These are phyloP conservation scores for Alternaria arbusti DNA, from an alignment of 2,329 filamentous ascomycete genomes.

Conservation along the genomic window DNA sequence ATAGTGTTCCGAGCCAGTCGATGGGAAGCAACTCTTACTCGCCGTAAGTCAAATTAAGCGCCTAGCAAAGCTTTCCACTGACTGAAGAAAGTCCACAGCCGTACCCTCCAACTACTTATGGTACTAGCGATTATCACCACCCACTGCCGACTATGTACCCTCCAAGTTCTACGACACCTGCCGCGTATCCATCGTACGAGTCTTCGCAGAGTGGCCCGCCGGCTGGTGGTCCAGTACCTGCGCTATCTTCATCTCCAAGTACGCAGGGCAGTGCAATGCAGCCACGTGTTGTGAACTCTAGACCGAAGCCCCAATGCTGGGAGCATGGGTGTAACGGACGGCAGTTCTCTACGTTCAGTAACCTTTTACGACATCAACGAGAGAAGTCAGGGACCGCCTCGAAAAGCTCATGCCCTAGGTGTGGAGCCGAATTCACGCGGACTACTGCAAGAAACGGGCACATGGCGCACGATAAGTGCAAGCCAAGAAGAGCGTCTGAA, in stretches of 20 bases:
- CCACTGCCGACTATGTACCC: conserved; percentile 47
- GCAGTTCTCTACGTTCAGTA: conserved; percentile 96
- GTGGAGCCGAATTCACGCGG: conserved; percentile 90
- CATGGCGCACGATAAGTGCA: conserved; percentile 87
- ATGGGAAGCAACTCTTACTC: conserved; percentile 43
- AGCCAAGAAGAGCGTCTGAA: conserved; percentile 65
- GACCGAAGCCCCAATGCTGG: conserved; percentile 96
- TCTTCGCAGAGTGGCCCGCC: conserved; percentile 29
- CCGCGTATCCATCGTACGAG: conserved; percentile 43
- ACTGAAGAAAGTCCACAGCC: conserved; percentile 32
- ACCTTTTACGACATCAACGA: conserved; percentile 87
- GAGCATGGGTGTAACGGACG: conserved; percentile 96
- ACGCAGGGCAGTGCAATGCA: conserved; percentile 35
- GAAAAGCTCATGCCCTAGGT: conserved; percentile 89
- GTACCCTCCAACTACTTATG: conserved; percentile 45
- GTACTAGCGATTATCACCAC: conserved; percentile 41
- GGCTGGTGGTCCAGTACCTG: conserved; percentile 24
- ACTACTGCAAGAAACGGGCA: conserved; percentile 90
- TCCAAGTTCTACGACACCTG: conserved; percentile 38
- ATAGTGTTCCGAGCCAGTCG: conserved; percentile 35
- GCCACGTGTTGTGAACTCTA: conserved; percentile 71
- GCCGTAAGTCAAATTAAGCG: conserved; percentile 31
- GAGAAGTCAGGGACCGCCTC: conserved; percentile 91
- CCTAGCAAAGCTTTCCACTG: conserved; percentile 6
- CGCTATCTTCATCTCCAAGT: conserved; percentile 36